phyloP scores from a whole-genome alignment of 768 basidiomycete genomes.

The Boletus subparvulus region DNA sequence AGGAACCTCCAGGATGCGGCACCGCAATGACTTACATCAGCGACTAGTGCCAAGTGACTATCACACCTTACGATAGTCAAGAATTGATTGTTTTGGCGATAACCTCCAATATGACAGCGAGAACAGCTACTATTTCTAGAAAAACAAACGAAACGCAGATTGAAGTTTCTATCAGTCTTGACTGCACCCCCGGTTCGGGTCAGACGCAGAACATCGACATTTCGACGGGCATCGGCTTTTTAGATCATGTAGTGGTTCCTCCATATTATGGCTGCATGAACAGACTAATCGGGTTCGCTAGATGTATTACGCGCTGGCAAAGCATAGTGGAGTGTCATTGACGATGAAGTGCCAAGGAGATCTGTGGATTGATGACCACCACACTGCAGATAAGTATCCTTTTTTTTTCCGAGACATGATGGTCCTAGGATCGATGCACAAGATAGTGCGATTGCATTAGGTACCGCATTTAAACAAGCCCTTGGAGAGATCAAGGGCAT shows the following conservation, averaged over 20 bases:
- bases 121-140: conserved; percentile 70
- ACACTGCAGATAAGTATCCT: conserved; percentile 89
- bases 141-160: conserved; percentile 93
- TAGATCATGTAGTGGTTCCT: conserved; percentile 78
- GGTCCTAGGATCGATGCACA: conserved; percentile 44
- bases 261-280: not conserved
- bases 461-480: conserved; percentile 91
- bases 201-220: conserved; percentile 75
- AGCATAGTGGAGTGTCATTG: conserved; percentile 93
- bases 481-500: conserved; percentile 95
- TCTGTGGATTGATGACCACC: conserved; percentile 97
- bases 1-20: too few species aligned
- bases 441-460: conserved; percentile 85
- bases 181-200: conserved; percentile 64
- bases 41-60: not conserved
- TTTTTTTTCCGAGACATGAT: conserved; percentile 13
- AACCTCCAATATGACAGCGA: conserved; percentile 37
- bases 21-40: conserved; percentile 4
- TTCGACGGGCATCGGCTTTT: conserved; percentile 95
- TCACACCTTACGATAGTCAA: too few species aligned
- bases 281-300: conserved; percentile 32
- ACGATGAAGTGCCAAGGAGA: conserved; percentile 92
- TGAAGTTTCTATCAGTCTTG: conserved; percentile 77
- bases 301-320: conserved; percentile 98
- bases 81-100: too few species aligned